These are phyloP conservation scores for Trichoderma gracile DNA, from an alignment of 2,329 filamentous ascomycete species.

Conservation along the genomic window DNA sequence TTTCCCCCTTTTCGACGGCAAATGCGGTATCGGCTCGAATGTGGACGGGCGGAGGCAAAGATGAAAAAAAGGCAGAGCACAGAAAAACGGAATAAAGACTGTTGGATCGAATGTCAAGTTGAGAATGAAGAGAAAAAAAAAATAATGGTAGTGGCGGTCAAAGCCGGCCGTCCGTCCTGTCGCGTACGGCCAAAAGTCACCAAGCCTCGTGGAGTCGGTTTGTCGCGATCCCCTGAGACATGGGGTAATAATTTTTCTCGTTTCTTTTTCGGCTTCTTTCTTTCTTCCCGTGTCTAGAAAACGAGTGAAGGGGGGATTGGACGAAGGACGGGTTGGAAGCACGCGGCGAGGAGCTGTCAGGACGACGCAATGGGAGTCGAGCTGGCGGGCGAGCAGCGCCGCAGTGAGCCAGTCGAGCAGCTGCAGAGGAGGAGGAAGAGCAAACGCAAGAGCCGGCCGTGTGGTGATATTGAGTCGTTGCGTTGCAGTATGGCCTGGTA, in stretches of 20 bases:
- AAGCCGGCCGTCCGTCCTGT: slow-evolving; percentile 4
- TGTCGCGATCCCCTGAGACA: slow-evolving; percentile 26
- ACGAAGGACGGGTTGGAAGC: not conserved
- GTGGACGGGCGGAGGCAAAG: not conserved
- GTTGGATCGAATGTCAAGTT: slow-evolving; percentile 8
- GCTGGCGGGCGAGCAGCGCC: slow-evolving; percentile 18
- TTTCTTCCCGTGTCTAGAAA: not conserved
- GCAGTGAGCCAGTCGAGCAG: slow-evolving; percentile 14
- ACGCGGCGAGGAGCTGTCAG: slow-evolving; percentile 17
- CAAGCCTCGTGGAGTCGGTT: slow-evolving; percentile 18
- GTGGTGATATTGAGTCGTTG: no score
- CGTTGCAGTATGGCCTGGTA: not conserved
- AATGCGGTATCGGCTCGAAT: slow-evolving; percentile 15
- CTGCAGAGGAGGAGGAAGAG: slow-evolving; percentile 7
- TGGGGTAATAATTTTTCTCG: slow-evolving; percentile 10
- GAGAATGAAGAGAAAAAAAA: slow-evolving; percentile 10
- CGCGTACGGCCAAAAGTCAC: slow-evolving; percentile 11
- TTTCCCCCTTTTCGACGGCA: slow-evolving; percentile 29
- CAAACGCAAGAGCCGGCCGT: not conserved
- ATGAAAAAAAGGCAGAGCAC: slow-evolving; percentile 3
- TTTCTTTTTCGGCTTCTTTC: not conserved
- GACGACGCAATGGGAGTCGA: slow-evolving; percentile 16
- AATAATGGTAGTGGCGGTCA: slow-evolving; percentile 5
- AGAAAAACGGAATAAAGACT: slow-evolving; percentile 5
- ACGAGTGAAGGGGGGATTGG: slow-evolving; percentile 21